A percentile compares a stretch with the other conserved stretches of the same genome.
phyloP scores from a whole-genome alignment of 352 stramenopile species.

The Globisporangium uncinulatum region DNA sequence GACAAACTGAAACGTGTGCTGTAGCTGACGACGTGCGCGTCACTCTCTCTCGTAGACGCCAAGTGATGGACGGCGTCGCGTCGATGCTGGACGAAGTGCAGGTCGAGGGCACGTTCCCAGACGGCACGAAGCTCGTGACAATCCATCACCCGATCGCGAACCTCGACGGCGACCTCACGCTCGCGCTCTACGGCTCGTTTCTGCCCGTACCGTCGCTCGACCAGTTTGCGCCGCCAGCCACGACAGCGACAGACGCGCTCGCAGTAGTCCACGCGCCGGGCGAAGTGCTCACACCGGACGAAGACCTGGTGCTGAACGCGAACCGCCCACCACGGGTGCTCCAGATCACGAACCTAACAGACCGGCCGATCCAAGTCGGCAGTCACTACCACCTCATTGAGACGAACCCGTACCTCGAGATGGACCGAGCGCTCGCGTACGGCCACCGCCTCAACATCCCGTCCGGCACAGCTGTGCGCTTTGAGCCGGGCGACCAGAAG shows the following conservation, averaged over 20 bases:
- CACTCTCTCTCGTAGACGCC: constrained; percentile 25
- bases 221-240: constrained; percentile 34
- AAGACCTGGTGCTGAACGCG: constrained; percentile 83
- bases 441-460: constrained; percentile 94
- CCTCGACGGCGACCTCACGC: constrained; percentile 84
- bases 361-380: constrained; percentile 93
- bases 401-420: constrained; percentile 92
- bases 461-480: constrained; percentile 90
- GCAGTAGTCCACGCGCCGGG: constrained; percentile 27
- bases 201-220: constrained; percentile 85
- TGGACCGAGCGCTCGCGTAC: constrained; percentile 90
- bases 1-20: too few species aligned
- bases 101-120: constrained; percentile 96
- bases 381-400: constrained; percentile 97
- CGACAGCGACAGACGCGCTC: constrained; percentile 13
- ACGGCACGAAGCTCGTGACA: constrained; percentile 97
- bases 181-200: constrained; percentile 94
- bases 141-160: constrained; percentile 91
- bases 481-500: constrained; percentile 96
- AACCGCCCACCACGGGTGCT: constrained; percentile 70
- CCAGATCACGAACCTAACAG: constrained; percentile 93
- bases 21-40: too few species aligned
- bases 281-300: constrained; percentile 52
- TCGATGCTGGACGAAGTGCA: constrained; percentile 92
- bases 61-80: constrained; percentile 92